Evolutionary conservation across 1,139 yeast genomes (phyloP), one percentile per base, ranked within the genome.

Genomic region (Pneumocystis murina): DNA sequence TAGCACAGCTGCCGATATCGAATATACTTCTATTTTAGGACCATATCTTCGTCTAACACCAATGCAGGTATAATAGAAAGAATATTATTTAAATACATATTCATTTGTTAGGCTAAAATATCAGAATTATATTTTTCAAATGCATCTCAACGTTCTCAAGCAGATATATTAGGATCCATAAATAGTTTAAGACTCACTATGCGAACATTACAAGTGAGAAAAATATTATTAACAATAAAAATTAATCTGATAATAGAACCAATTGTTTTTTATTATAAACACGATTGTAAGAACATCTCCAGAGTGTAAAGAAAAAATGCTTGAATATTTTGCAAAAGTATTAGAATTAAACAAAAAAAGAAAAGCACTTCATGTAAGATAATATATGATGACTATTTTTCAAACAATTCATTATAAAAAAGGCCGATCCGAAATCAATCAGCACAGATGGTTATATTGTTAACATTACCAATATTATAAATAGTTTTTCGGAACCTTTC

Each of bases 361-460:
- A 74, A 81, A 87, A 69, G 97, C 97, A 61, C 84, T 87, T 69
- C 95, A 87, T 73, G 55, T 48, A 48, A 48, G 55, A 48, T 24
- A 20, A 20, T 24, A 2, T 48, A 24, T 48, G 5, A n/a, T 48
- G 17, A 24, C 28, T 24, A 20, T 48, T 48, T 48, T 48, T 33
- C 35, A 48, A 48, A 12, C 28, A 20, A 48, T 48, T 48, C 8
- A 24, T 48, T 16, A 6, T 6, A 17, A 48, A 48, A 48, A 48
- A 48, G 55, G 87, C 92, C 3, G 85, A 87, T 70, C 80, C 82
- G 8, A 76, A 79, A 24, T 81, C 83, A 64, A 77, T 87, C 62
- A 84, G 95, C 0, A 79, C 89, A 7, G 91, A 91, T 75, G 92
- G 91, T 0, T 80, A 92, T 67, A 86, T 90, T 87, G 78, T 85